Evolutionary conservation across 1,139 yeast genomes (phyloP).

Genomic region (Scheffersomyces titani): DNA sequence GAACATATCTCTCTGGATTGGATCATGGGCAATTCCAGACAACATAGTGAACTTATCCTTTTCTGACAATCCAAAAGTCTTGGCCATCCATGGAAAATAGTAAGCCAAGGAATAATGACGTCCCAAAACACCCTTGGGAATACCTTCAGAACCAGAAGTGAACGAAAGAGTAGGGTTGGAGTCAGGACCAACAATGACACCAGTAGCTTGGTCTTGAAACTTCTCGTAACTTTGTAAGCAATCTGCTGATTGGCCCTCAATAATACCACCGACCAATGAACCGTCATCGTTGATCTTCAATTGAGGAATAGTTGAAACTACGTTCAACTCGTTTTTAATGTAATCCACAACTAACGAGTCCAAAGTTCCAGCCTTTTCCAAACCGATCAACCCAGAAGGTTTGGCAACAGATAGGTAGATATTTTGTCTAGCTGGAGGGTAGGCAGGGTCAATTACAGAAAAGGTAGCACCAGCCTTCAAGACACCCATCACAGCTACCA

Average conservation of each 20-base stretch:
- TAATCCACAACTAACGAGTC: slow-evolving; percentile 77
- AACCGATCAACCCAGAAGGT: slow-evolving; percentile 87
- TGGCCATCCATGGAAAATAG: slow-evolving; percentile 98
- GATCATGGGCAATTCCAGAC: slow-evolving; percentile 98
- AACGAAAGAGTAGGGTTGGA: slow-evolving; percentile 94
- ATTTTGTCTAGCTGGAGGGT: slow-evolving; percentile 97
- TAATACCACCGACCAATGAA: slow-evolving; percentile 60
- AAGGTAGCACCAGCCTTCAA: slow-evolving; percentile 98
- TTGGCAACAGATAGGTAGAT: slow-evolving; percentile 89
- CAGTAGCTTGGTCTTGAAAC: slow-evolving; percentile 61
- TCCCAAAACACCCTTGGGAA: slow-evolving; percentile 98
- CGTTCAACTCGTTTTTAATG: slow-evolving; percentile 67
- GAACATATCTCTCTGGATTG: slow-evolving; percentile 98
- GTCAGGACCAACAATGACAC: slow-evolving; percentile 96
- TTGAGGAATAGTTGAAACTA: slow-evolving; percentile 73
- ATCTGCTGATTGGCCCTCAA: slow-evolving; percentile 38
- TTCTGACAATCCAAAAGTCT: slow-evolving; percentile 73
- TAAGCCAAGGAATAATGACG: slow-evolving; percentile 96
- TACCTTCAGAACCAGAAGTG: slow-evolving; percentile 98
- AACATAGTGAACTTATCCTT: slow-evolving; percentile 94
- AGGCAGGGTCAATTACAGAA: slow-evolving; percentile 97
- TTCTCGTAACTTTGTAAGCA: slow-evolving; percentile 49
- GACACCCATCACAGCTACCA: slow-evolving; percentile 97
- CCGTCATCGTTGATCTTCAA: slow-evolving; percentile 80
- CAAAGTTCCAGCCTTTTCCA: slow-evolving; percentile 84